phyloP scores from a whole-genome alignment of 2,329 filamentous ascomycete genomes.

The Arthrobotrys conoides region DNA sequence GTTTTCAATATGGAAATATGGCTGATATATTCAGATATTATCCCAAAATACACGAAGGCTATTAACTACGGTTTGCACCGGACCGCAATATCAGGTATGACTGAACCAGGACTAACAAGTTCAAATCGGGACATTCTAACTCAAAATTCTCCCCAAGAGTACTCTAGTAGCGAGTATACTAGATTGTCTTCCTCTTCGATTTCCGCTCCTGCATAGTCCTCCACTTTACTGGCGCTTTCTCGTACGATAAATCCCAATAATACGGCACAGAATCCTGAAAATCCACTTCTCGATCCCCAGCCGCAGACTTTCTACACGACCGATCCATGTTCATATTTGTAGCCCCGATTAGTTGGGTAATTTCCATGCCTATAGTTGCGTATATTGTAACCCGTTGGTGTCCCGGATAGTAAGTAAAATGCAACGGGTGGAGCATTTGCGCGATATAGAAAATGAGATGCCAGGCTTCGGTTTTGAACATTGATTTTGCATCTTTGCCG shows the following conservation, averaged over 20 bases:
- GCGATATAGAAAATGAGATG: constrained; percentile 26
- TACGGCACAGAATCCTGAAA: constrained; percentile 25
- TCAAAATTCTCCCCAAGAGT: background rate
- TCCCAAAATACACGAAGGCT: too few relatives aligned
- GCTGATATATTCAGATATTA: too few relatives aligned
- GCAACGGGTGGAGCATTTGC: constrained; percentile 3
- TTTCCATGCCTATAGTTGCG: constrained; percentile 1
- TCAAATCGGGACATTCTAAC: constrained; percentile 2
- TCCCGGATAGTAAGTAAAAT: constrained; percentile 24
- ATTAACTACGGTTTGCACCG: too few relatives aligned
- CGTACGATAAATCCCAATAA: constrained; percentile 20
- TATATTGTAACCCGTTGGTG: constrained; percentile 15
- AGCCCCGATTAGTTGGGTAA: constrained; percentile 13
- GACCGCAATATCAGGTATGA: too few relatives aligned
- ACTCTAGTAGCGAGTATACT: background rate
- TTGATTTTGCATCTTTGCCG: constrained; percentile 10
- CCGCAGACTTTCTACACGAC: constrained; percentile 8
- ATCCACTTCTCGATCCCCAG: constrained; percentile 11
- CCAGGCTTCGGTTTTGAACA: constrained; percentile 35
- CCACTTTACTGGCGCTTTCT: background rate
- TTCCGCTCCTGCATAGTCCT: background rate
- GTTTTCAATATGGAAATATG: too few relatives aligned
- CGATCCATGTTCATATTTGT: constrained; percentile 23
- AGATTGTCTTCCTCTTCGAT: background rate
- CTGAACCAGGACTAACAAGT: too few relatives aligned